Evolutionary conservation across 352 stramenopile species (phyloP).

Genomic region (Blastocystis sp.): DNA sequence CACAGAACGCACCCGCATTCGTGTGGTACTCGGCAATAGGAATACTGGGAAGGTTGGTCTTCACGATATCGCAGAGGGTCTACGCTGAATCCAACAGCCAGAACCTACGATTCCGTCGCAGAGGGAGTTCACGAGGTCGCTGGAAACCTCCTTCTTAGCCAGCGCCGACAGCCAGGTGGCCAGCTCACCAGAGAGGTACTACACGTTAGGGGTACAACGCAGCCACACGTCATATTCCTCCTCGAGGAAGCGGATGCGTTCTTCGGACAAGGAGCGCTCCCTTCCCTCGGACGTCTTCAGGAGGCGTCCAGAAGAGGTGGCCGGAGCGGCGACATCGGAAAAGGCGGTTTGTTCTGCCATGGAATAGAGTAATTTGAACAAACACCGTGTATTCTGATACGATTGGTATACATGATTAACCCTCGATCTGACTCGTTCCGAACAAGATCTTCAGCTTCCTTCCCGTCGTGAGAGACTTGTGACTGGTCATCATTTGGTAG

Average conservation of each 20-base stretch:
- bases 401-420: neutral
- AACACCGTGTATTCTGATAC: neutral
- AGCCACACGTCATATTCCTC: slow-evolving; percentile 53
- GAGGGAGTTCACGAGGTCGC: slow-evolving; percentile 39
- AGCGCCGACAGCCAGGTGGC: slow-evolving; percentile 30
- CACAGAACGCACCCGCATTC: slow-evolving; percentile 7
- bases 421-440: slow-evolving; percentile 64
- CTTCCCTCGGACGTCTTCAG: slow-evolving; percentile 60
- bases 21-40: slow-evolving; percentile 45
- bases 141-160: slow-evolving; percentile 24
- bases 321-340: slow-evolving; percentile 15
- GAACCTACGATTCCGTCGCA: slow-evolving; percentile 39
- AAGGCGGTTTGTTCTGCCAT: neutral
- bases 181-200: slow-evolving; percentile 51
- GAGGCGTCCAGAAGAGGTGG: slow-evolving; percentile 32
- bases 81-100: neutral
- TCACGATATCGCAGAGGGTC: slow-evolving; percentile 50
- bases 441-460: slow-evolving; percentile 49
- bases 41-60: slow-evolving; percentile 42
- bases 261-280: slow-evolving; percentile 43
- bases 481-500: slow-evolving; percentile 28
- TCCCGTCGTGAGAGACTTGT: neutral
- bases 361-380: neutral
- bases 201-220: neutral
- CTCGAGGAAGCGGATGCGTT: slow-evolving; percentile 53